These are phyloP conservation scores for Tuber magnatum DNA, from an alignment of 495 filamentous ascomycete genomes.

Conservation along the genomic window DNA sequence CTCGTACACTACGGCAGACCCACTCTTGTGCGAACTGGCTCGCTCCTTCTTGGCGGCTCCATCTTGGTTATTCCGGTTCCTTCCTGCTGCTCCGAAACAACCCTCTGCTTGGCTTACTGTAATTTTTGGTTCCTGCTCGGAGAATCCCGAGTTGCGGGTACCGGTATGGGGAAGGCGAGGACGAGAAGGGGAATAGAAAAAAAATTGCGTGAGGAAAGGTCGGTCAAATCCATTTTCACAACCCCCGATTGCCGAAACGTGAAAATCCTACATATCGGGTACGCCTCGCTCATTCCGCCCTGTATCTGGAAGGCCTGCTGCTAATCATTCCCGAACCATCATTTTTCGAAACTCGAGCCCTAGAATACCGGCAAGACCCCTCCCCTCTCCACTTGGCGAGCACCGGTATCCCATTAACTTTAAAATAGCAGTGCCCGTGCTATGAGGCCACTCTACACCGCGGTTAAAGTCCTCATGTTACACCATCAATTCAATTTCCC, in stretches of 20 bases:
- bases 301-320: not conserved
- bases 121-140: not conserved
- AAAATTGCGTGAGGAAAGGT: not conserved
- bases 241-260: not conserved
- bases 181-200: not conserved
- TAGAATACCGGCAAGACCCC: not conserved
- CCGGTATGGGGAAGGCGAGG: not conserved
- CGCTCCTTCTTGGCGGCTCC: not conserved
- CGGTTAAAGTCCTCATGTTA: not conserved
- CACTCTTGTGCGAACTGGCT: not conserved
- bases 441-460: not conserved
- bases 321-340: not conserved
- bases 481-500: not conserved
- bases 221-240: not conserved
- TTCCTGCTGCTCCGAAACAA: not conserved
- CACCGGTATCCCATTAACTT: not conserved
- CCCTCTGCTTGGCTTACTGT: not conserved
- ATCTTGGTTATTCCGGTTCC: not conserved
- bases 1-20: not conserved
- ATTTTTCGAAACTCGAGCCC: not conserved
- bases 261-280: not conserved
- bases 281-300: not conserved
- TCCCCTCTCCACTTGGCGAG: not conserved
- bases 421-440: not conserved
- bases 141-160: not conserved